A percentile compares a stretch with the other conserved stretches of the same genome.
phyloP scores from a whole-genome alignment of 148 eudicot species.

The Camellia granthamiana region DNA sequence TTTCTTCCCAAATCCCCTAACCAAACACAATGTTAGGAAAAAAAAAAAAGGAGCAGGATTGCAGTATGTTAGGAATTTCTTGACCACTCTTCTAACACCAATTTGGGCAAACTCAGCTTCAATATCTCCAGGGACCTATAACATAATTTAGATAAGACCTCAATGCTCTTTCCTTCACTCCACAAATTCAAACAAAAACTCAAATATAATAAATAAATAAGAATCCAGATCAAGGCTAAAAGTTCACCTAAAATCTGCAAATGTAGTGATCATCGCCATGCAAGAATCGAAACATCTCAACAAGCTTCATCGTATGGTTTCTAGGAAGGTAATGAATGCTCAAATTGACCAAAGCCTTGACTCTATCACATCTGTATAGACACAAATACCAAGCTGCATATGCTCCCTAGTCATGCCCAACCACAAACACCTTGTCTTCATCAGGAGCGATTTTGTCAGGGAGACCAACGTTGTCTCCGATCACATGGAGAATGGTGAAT shows the following conservation, averaged over 20 bases:
- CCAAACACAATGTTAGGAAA: no score
- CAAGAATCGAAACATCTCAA: not conserved
- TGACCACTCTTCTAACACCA: slow-evolving; percentile 19
- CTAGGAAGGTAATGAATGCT: slow-evolving; percentile 12
- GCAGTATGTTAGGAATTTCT: slow-evolving; percentile 24
- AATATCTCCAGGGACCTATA: slow-evolving; percentile 35
- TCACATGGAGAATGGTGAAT: slow-evolving; percentile 29
- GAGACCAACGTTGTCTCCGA: slow-evolving; percentile 18
- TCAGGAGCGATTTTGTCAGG: slow-evolving; percentile 26
- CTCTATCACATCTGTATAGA: slow-evolving; percentile 12
- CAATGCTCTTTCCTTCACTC: not conserved
- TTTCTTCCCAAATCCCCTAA: no score
- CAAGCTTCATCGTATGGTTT: not conserved
- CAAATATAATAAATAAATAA: no score
- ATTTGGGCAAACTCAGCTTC: slow-evolving; percentile 29
- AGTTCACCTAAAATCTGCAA: slow-evolving; percentile 13
- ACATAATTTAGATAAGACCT: not conserved
- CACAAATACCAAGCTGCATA: slow-evolving; percentile 13
- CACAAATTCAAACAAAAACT: not conserved
- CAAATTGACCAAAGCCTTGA: slow-evolving; percentile 11
- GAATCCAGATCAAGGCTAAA: no score
- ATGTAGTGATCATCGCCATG: slow-evolving; percentile 19
- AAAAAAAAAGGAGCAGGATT: slow-evolving; percentile 13
- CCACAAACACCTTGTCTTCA: slow-evolving; percentile 19
- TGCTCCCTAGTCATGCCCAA: slow-evolving; percentile 15